Base-by-base conservation (phyloP, 139 green algal genomes). In the Prasinococcaceae sp. region DNA sequence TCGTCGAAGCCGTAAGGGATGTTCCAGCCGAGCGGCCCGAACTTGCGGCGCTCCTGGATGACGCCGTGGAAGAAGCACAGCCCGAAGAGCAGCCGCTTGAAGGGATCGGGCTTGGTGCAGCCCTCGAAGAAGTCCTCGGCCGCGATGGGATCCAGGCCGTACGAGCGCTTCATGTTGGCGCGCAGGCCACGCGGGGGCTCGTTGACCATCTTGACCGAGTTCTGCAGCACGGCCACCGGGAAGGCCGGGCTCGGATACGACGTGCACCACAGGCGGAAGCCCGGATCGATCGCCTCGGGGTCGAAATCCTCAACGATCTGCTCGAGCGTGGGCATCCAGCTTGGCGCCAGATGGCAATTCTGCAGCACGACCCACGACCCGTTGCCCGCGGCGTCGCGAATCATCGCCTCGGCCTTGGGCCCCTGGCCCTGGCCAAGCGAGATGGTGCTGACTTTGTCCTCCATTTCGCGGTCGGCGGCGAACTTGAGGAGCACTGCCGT, bases 11-110 rank as follows among this genome's bases (percentile, higher is more conserved):
- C 45, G 43, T 66, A 70, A 6, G 55, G 55, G 28, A 65, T 65
- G 62, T 70, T 70, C 54, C 54, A 70, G 22, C 60, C 60, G 22
- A 68, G 50, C 16, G 77, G 65, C 0, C 77, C 77, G 38, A 79
- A 84, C 29, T 64, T 66, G 47, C 74, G 52, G 38, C 77, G 59
- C 59, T 80, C 76, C 43, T 78, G 65, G 38, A 88, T 63, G 10
- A 81, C 60, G 38, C 59, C 69, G 55, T 90, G 79, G 69, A 87
- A 83, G 63, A 84, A 81, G 0, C 65, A 66, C n/a, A 90, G 68
- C 2, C 74, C 76, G 47, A 85, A 81, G 22, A 85, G 55, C 58
- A 86, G 67, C 51, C 61, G 68, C 14, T 72, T 57, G 75, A 88
- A 92, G 37, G 69, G 39, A 0, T 38, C 37, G 38, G 77, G 67